Evolutionary conservation across 352 stramenopile species (phyloP), one percentile per base, ranked within the genome.

Genomic region (Blastocystis sp.): DNA sequence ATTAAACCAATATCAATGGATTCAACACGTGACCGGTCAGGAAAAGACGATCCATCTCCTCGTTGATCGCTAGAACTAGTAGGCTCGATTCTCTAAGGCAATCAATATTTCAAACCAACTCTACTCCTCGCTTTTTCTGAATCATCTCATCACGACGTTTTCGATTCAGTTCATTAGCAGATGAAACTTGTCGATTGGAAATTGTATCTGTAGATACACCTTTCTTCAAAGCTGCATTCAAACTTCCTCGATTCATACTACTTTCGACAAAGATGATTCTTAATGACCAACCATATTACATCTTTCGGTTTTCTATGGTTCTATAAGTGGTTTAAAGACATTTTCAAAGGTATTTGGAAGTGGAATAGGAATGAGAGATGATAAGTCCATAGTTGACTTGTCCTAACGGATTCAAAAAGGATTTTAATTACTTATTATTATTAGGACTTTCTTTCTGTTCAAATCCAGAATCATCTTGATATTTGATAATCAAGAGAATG

Each of bases 141-240:
- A 57, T 51, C 37, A 78, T 56, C n/a, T 78, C 66, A 56, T 53
- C 66, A 57, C 66, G 66, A 35, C 66, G 37, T 53, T 51, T 78
- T 53, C 33, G 37, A 17, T 42, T 56, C 44, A 59, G 37, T 78
- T 78, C 66, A 56, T 42, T 56, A 15, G 33, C 53, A 51, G 9
- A 56, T 42, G 37, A 56, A 9, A 51, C 33, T 53, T 78, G 66
- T 33, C 66, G 66, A 78, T 53, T 54, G 33, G n/a, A 30, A 35
- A 78, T 53, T 17, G 30, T 19, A 30, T 42, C 37, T 22, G 22
- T 51, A 78, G 66, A 78, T 19, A 78, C 44, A 15, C 66, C 66
- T 53, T 78, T 78, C 66, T 78, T 78, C 44, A 78, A 33, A 53
- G 66, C 66, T 33, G 66, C 37, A 53, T 78, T 78, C 22, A 78